phyloP scores from a whole-genome alignment of 1,284 basidiomycete species.

The Farysia itapuensis region DNA sequence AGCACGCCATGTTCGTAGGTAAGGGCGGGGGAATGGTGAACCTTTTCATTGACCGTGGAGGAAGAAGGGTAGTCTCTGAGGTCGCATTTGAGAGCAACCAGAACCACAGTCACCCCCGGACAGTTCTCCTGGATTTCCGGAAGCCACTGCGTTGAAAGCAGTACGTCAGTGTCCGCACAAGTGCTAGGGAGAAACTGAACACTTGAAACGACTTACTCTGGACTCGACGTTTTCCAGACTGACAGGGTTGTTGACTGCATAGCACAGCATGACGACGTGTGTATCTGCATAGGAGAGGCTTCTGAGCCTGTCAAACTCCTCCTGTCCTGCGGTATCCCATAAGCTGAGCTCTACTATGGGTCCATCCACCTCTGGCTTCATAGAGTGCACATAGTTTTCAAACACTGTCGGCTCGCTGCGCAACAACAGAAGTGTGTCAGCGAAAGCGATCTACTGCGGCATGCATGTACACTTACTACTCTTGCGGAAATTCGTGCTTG shows the following conservation, averaged over 20 bases:
- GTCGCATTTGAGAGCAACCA: slow-evolving; percentile 80
- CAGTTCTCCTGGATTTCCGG: slow-evolving; percentile 83
- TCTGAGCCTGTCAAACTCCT: slow-evolving; percentile 89
- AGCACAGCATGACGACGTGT: slow-evolving; percentile 66
- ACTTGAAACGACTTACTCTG: slow-evolving; percentile 69
- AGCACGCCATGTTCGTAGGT: slow-evolving; percentile 75
- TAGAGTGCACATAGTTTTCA: slow-evolving; percentile 81
- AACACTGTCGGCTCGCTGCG: slow-evolving; percentile 58
- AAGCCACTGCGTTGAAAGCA: slow-evolving; percentile 69
- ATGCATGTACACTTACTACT: slow-evolving; percentile 21
- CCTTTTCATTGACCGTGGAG: slow-evolving; percentile 48
- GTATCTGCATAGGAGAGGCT: slow-evolving; percentile 92
- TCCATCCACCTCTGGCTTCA: slow-evolving; percentile 65
- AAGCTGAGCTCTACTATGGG: slow-evolving; percentile 82
- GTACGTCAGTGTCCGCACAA: neutral
- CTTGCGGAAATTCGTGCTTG: slow-evolving; percentile 40
- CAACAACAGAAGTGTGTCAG: neutral
- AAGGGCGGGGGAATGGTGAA: slow-evolving; percentile 69
- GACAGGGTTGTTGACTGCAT: slow-evolving; percentile 64
- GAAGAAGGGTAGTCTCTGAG: slow-evolving; percentile 75
- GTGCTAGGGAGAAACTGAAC: neutral
- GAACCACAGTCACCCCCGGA: slow-evolving; percentile 82
- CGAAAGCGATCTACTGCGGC: no score
- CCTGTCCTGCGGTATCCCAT: slow-evolving; percentile 97
- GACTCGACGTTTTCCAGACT: slow-evolving; percentile 82